Conservation (phyloP, 495 filamentous ascomycete species). For the Echria macrotheca region DNA sequence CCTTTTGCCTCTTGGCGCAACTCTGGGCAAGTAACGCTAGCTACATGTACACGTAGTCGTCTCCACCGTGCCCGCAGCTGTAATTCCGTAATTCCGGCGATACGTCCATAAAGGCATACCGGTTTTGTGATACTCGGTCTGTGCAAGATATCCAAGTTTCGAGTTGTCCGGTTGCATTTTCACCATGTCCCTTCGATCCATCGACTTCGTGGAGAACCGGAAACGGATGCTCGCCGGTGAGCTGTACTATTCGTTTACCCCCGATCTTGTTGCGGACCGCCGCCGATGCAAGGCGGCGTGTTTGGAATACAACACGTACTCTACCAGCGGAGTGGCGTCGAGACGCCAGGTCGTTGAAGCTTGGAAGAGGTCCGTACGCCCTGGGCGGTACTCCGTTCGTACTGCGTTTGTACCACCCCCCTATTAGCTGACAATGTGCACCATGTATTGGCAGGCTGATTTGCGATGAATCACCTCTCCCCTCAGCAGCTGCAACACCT, state of each 20-base stretch:
- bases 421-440: background rate
- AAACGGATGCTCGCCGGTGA: slow-evolving; percentile 47
- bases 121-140: too few species aligned
- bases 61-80: too few species aligned
- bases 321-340: slow-evolving; percentile 44
- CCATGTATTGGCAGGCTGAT: slow-evolving; percentile 43
- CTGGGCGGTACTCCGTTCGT: background rate
- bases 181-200: background rate
- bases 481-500: slow-evolving; percentile 45
- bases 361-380: slow-evolving; percentile 67
- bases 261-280: slow-evolving; percentile 49
- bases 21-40: too few species aligned
- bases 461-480: slow-evolving; percentile 56
- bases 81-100: too few species aligned
- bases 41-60: too few species aligned
- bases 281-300: slow-evolving; percentile 54
- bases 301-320: slow-evolving; percentile 51
- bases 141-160: too few species aligned
- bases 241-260: slow-evolving; percentile 45
- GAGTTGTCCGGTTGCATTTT: too few species aligned
- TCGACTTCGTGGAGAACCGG: slow-evolving; percentile 43
- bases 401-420: background rate
- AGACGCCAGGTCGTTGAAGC: slow-evolving; percentile 57
- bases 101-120: too few species aligned
- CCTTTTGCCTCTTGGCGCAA: too few species aligned